Conservation (phyloP, 208 protist species). For the Trichomonas gallinae region DNA sequence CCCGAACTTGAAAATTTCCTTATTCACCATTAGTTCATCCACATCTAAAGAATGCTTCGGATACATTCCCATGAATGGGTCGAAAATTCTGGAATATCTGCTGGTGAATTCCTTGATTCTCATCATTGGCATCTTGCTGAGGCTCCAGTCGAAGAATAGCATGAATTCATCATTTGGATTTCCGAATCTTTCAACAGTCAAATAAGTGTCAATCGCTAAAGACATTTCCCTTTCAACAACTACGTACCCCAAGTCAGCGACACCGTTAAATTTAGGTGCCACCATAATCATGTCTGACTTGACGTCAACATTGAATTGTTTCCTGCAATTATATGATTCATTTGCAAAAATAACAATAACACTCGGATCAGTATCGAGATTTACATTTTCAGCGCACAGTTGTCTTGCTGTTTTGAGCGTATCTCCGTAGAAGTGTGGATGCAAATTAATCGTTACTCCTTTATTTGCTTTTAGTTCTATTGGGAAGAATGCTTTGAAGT, state of each 20-base stretch:
- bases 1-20: not conserved
- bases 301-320: not conserved
- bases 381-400: not conserved
- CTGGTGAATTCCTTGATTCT: not conserved
- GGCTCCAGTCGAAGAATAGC: not conserved
- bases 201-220: not conserved
- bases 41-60: not conserved
- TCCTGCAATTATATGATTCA: not conserved
- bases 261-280: not conserved
- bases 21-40: not conserved
- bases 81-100: not conserved
- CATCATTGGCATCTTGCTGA: not conserved
- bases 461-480: not conserved
- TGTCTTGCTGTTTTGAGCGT: not conserved
- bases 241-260: not conserved
- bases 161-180: not conserved
- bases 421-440: not conserved
- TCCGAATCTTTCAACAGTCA: not conserved
- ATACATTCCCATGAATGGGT: not conserved
- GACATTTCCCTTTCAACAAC: not conserved
- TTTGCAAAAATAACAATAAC: not conserved
- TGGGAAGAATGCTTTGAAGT: not conserved
- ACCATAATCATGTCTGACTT: not conserved
- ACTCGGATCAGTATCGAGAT: not conserved
- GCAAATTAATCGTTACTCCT: not conserved